These are phyloP conservation scores for Rhizophora mangle DNA, from an alignment of 345 rosid genomes.

Conservation along the genomic window DNA sequence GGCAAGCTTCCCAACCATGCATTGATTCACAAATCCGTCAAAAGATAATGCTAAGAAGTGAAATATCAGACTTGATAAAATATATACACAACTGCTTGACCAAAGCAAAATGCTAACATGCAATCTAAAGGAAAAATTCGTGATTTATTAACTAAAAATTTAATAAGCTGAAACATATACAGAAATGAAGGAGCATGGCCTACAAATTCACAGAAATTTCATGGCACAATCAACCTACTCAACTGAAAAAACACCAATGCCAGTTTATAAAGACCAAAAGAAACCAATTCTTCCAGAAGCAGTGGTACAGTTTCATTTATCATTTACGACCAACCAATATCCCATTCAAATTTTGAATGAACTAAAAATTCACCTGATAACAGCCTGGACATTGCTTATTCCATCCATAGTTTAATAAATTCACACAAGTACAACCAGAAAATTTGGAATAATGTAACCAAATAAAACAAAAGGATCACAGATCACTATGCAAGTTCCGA, in stretches of 20 bases:
- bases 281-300: no score
- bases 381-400: no score
- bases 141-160: no score
- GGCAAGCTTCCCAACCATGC: not conserved
- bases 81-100: not conserved
- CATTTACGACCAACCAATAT: no score
- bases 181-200: slow-evolving; percentile 1
- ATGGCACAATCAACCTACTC: slow-evolving; percentile 2
- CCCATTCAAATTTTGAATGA: no score
- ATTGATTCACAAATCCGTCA: not conserved
- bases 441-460: slow-evolving; percentile 1
- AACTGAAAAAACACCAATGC: not conserved
- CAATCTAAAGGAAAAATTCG: no score
- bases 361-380: no score
- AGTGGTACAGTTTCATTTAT: no score
- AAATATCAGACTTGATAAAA: slow-evolving; percentile 1
- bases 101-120: not conserved
- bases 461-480: not conserved
- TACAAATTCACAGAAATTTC: slow-evolving; percentile 1
- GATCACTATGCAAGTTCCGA: slow-evolving; percentile 15
- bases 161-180: not conserved
- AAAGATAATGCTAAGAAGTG: no score
- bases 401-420: no score
- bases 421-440: not conserved
- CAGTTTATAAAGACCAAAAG: not conserved